Base-by-base conservation (phyloP, 805 yeast genomes). In the Zygotorulaspora florentina region DNA sequence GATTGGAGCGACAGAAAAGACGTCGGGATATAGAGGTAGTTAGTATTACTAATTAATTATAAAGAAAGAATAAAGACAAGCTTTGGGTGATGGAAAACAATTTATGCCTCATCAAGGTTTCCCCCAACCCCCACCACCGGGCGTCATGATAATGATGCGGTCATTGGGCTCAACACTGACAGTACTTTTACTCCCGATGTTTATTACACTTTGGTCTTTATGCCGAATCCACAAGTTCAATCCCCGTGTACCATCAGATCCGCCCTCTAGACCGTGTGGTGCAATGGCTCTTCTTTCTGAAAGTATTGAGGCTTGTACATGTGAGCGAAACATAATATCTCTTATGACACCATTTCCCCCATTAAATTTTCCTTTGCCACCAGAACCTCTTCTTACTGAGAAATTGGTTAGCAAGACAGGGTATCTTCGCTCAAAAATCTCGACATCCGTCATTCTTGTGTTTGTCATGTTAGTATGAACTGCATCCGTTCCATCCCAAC, bases 391-490 rank as follows among this genome's bases (percentile, higher is more conserved):
- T 52, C 96, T 75, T 17, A 89, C 72, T 0, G 85, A 72, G 57
- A 84, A 89, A 59, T 85, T 83, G 46, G 75, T 79, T 25, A 89
- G 66, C 5, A 89, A 66, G 8, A 86, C 89, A 0, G 97, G 96
- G 59, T 88, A 89, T 42, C 96, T 71, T 61, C 84, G 81, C 63
- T 89, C 96, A 59, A 89, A 83, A 12, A 88, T 76, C 65, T 89
- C 97, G 8, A 88, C 83, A 62, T 89, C 97, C 0, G 97, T 89
- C 65, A 89, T 86, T 60, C 96, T 75, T 2, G 97, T 89, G 65
- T 89, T 89, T 18, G 96, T 89, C 82, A 91, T 89, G 63, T 89
- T 93, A 6, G 93, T 85, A 58, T 89, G 96, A 2, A 89, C 95
- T n/a, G 87, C 96, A 48, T 83, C 76, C 42, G 82, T 83, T 39